Base-by-base conservation (phyloP, 257 asterid genomes). In the Ilex asprella region DNA sequence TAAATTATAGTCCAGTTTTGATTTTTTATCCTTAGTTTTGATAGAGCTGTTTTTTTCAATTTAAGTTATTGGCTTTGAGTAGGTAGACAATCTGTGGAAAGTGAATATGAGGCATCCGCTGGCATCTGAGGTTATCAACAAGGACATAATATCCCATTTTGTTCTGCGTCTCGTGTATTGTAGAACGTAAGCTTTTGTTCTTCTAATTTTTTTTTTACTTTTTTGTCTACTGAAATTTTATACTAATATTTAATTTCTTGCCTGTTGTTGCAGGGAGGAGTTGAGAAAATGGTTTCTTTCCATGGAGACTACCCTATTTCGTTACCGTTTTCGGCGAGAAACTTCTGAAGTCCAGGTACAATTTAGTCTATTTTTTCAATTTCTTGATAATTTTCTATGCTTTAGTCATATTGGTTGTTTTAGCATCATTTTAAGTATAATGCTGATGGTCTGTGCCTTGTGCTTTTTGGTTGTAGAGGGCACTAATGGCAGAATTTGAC, bases 131-230 rank as follows among this genome's bases (percentile, higher is more conserved):
- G 77, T 30, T 58, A 68, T 71, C 56, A 82, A 86, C 69, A 93
- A 87, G 85, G 99, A 93, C 68, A 70, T 87, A 69, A 82, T 87
- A 74, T 92, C 99, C 52, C 99, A 93, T 69, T 93, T 89, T 76
- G 99, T 87, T 64, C 75, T 93, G 67, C 90, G 99, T 53, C 96
- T 93, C 14, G 96, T 87, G 54, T 93, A 87, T 78, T 93, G 99
- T 73, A 85, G 99, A 76, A 87, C 91, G 99, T 92, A 78, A 77
- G 82, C 29, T 55, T 62, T 64, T 52, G 12, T 30, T 60, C 2
- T 43, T 39, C 21, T 7, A 57, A 50, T 30, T 9, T 31, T 53
- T 46, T 31, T 35, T 0, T 35, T 35, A 35, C 8, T 35, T 35
- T 35, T 35, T 35, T 35, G 41, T 35, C 41, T 35, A 35, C 7